phyloP scores from a whole-genome alignment of 371 early-diverging fungal species.

The Apophysomyces trapeziformis region DNA sequence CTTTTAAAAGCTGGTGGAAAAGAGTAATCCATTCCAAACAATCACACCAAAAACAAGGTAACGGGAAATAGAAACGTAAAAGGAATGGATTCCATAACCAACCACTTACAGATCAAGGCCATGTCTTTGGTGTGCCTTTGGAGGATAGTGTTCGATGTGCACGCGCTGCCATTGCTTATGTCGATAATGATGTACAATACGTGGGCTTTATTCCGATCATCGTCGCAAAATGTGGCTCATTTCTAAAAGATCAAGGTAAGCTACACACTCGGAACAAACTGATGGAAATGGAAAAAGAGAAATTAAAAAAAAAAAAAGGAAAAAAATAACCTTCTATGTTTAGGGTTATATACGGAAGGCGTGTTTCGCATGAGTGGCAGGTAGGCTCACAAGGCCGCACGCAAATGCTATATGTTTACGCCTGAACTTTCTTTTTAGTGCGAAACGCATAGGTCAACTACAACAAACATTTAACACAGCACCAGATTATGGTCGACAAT shows the following conservation, averaged over 20 bases:
- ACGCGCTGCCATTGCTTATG: slow-evolving; percentile 27
- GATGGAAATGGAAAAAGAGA: background rate
- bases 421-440: slow-evolving; percentile 26
- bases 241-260: slow-evolving; percentile 49
- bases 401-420: no score
- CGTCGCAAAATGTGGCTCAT: slow-evolving; percentile 53
- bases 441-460: slow-evolving; percentile 62
- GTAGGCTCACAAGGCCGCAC: slow-evolving; percentile 13
- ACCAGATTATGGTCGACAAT: slow-evolving; percentile 59
- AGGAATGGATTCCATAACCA: background rate
- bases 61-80: background rate
- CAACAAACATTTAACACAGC: slow-evolving; percentile 62
- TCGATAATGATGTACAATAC: slow-evolving; percentile 27
- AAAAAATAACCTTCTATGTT: background rate
- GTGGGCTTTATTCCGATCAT: slow-evolving; percentile 50
- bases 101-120: slow-evolving; percentile 2
- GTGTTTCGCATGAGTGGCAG: slow-evolving; percentile 46
- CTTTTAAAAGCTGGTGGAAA: slow-evolving; percentile 19
- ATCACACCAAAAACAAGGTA: slow-evolving; percentile 10
- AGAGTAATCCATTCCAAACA: slow-evolving; percentile 5
- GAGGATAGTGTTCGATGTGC: slow-evolving; percentile 31
- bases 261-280: background rate
- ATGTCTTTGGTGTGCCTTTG: slow-evolving; percentile 30
- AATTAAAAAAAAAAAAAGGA: background rate
- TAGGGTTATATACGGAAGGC: slow-evolving; percentile 43